Percentiles rank a stretch among this genome's conserved stretches.
These are phyloP conservation scores for Sphaerulina musiva DNA, from an alignment of 2,329 filamentous ascomycete species.

Conservation along the genomic window DNA sequence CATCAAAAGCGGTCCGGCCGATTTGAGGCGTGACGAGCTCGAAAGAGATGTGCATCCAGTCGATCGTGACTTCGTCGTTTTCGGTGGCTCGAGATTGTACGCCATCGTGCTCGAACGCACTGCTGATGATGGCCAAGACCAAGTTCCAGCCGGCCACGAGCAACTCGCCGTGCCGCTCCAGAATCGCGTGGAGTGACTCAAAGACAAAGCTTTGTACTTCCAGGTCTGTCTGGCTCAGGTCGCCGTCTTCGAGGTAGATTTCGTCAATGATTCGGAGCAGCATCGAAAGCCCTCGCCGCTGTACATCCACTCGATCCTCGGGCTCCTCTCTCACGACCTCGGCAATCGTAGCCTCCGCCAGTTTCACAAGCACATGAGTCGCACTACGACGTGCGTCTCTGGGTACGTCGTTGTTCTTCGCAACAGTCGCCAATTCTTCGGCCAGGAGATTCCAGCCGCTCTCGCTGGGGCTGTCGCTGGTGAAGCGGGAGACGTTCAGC, in stretches of 20 bases:
- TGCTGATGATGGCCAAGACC: slow-evolving; percentile 77
- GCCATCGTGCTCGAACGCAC: slow-evolving; percentile 57
- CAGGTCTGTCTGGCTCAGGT: slow-evolving; percentile 27
- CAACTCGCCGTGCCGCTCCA: slow-evolving; percentile 83
- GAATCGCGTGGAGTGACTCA: slow-evolving; percentile 58
- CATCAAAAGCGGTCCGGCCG: slow-evolving; percentile 80
- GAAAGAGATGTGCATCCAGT: slow-evolving; percentile 28
- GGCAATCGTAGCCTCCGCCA: slow-evolving; percentile 45
- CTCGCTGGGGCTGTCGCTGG: slow-evolving; percentile 57
- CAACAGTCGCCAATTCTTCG: slow-evolving; percentile 47
- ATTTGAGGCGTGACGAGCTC: slow-evolving; percentile 60
- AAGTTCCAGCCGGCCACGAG: slow-evolving; percentile 78
- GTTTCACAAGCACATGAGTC: slow-evolving; percentile 45
- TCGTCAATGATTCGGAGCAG: slow-evolving; percentile 44
- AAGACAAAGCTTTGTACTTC: slow-evolving; percentile 67
- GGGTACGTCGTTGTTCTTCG: slow-evolving; percentile 36
- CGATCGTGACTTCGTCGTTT: slow-evolving; percentile 18
- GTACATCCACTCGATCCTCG: slow-evolving; percentile 25
- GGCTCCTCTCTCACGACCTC: slow-evolving; percentile 47
- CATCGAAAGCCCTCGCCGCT: slow-evolving; percentile 29
- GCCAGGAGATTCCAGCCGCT: slow-evolving; percentile 72
- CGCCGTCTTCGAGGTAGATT: slow-evolving; percentile 27
- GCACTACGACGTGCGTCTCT: slow-evolving; percentile 44
- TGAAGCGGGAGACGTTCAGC: slow-evolving; percentile 53
- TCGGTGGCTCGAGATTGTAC: slow-evolving; percentile 6